Percentiles rank a stretch among this genome's conserved stretches.
Conservation (phyloP, 495 filamentous ascomycete species). For the Thozetella sp. region DNA sequence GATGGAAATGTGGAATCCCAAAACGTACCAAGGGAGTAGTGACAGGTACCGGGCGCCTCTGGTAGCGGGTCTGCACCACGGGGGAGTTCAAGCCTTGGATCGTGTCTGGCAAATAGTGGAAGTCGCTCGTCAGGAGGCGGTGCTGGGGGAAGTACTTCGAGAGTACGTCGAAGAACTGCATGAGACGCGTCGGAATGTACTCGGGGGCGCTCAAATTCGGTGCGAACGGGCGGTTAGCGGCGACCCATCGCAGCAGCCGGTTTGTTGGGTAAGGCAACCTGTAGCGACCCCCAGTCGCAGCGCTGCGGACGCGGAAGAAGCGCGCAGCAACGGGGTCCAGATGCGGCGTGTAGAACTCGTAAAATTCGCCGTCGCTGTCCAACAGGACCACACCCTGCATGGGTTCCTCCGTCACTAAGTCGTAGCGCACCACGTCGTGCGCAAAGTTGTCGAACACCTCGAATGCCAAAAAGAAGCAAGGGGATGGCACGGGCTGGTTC, state of each 20-base stretch:
- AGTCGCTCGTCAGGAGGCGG: conserved; percentile 87
- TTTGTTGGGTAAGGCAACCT: conserved; percentile 56
- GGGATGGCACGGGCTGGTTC: conserved; percentile 79
- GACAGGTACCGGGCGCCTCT: conserved; percentile 84
- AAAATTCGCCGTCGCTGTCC: conserved; percentile 84
- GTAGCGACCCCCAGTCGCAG: conserved; percentile 49
- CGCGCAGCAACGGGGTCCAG: conserved; percentile 83
- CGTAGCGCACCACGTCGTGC: conserved; percentile 91
- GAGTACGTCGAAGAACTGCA: conserved; percentile 95
- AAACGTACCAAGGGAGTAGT: conserved; percentile 81
- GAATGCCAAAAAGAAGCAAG: conserved; percentile 97
- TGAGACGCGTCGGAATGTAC: conserved; percentile 90
- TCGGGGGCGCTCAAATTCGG: conserved; percentile 77
- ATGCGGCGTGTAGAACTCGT: conserved; percentile 80
- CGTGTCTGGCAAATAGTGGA: conserved; percentile 80
- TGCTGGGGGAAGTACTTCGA: conserved; percentile 85
- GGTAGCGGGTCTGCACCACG: conserved; percentile 92
- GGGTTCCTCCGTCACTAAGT: conserved; percentile 70
- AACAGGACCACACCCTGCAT: conserved; percentile 88
- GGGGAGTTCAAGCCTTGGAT: conserved; percentile 84
- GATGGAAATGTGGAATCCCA: neutral
- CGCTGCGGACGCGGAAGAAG: conserved; percentile 77
- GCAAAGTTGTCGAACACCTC: conserved; percentile 99
- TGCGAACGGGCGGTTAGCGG: conserved; percentile 65
- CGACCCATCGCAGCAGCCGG: conserved; percentile 59